phyloP scores from a whole-genome alignment of 2,329 filamentous ascomycete genomes.

The Ceratocystiopsis sp. region DNA sequence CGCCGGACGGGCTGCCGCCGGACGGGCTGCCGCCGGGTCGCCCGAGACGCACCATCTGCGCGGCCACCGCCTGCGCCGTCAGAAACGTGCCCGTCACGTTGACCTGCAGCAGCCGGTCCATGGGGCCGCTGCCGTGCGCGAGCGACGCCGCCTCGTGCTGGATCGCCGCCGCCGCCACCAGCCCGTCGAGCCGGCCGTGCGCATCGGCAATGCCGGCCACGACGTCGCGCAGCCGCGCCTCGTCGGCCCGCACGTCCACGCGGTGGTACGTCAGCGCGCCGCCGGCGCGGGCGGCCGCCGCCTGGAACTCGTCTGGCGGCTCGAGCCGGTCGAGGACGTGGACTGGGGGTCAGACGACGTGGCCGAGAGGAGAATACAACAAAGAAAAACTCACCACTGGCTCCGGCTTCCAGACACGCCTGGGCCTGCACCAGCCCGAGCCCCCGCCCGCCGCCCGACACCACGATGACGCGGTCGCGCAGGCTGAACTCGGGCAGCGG shows the following conservation, averaged over 20 bases:
- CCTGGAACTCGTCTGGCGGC: slow-evolving; percentile 41
- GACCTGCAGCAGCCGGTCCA: slow-evolving; percentile 63
- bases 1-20: slow-evolving; percentile 24
- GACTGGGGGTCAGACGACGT: slow-evolving; percentile 21
- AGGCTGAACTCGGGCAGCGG: slow-evolving; percentile 59
- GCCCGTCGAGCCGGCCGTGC: slow-evolving; percentile 59
- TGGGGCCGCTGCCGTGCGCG: slow-evolving; percentile 61
- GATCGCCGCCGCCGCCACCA: slow-evolving; percentile 54
- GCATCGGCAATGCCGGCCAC: slow-evolving; percentile 51
- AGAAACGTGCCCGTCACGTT: slow-evolving; percentile 77
- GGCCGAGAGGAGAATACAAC: not conserved
- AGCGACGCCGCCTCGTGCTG: slow-evolving; percentile 73
- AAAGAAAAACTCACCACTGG: slow-evolving; percentile 27
- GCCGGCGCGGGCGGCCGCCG: slow-evolving; percentile 44
- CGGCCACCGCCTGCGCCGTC: slow-evolving; percentile 76
- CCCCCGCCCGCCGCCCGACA: slow-evolving; percentile 62
- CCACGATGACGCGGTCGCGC: slow-evolving; percentile 54
- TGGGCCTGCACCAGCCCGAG: slow-evolving; percentile 65
- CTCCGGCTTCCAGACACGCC: slow-evolving; percentile 64
- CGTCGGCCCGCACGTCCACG: slow-evolving; percentile 58
- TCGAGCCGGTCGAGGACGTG: slow-evolving; percentile 47
- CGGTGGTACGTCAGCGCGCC: slow-evolving; percentile 54
- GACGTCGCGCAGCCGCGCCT: slow-evolving; percentile 46
- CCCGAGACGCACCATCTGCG: slow-evolving; percentile 45
- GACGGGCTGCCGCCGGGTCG: too few relatives aligned